Evolutionary conservation across 352 stramenopile genomes (phyloP).

Genomic region (Globisporangium apiculatum): DNA sequence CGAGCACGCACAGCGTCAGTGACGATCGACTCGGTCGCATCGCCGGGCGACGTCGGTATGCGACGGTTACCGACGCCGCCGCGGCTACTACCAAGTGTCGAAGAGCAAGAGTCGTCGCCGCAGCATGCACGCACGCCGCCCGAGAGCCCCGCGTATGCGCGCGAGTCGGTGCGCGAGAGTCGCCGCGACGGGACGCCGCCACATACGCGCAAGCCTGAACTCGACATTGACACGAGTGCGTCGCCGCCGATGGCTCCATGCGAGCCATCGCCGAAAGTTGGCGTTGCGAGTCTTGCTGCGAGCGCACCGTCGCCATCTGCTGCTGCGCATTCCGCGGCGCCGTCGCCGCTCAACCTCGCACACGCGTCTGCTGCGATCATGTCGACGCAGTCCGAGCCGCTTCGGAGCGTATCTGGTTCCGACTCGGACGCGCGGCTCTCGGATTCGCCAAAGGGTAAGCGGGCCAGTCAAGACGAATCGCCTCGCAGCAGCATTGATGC

Average conservation of each 20-base stretch:
- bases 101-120: conserved; percentile 2
- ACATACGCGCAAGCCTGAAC: conserved; percentile 2
- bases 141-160: conserved; percentile 7
- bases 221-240: conserved; percentile 11
- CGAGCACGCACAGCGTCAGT: conserved; percentile 23
- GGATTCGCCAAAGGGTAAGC: too few relatives aligned
- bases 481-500: neutral
- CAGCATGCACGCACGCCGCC: conserved; percentile 7
- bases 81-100: conserved; percentile 4
- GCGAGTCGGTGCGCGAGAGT: conserved; percentile 5
- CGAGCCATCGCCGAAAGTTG: neutral
- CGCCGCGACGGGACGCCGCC: neutral
- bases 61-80: conserved; percentile 9
- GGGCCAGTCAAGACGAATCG: too few relatives aligned
- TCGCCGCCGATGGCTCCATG: conserved; percentile 1
- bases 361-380: conserved; percentile 10
- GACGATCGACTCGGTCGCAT: conserved; percentile 19
- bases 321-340: neutral
- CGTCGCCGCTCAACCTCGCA: conserved; percentile 9
- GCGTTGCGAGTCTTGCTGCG: neutral
- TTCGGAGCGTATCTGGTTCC: neutral
- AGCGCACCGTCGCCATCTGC: neutral
- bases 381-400: conserved; percentile 4
- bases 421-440: too few relatives aligned
- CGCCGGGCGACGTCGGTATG: conserved; percentile 4